These are phyloP conservation scores for Brettanomyces bruxellensis DNA, from an alignment of 805 yeast species.

Conservation along the genomic window DNA sequence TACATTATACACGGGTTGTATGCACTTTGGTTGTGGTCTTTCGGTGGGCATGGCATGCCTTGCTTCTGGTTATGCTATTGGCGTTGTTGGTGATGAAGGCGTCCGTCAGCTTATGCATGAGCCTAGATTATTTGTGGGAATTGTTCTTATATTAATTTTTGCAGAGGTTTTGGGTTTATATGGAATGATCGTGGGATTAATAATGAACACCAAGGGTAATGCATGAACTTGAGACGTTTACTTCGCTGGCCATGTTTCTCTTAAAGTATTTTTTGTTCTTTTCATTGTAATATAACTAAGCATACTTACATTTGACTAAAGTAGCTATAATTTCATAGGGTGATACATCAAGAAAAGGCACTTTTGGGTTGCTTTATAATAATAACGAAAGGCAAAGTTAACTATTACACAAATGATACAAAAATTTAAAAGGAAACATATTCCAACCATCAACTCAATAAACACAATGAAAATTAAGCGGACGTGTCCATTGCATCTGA, in stretches of 20 bases:
- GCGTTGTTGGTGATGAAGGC: conserved; percentile 99
- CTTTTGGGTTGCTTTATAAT: too few relatives aligned
- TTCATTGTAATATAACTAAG: neutral
- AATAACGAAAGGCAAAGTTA: neutral
- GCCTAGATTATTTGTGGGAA: conserved; percentile 95
- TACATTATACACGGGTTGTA: conserved; percentile 89
- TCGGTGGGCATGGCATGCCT: conserved; percentile 95
- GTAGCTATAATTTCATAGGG: neutral
- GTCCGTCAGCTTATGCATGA: conserved; percentile 97
- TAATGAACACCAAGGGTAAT: conserved; percentile 82
- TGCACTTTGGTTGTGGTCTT: conserved; percentile 94
- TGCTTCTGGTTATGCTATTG: conserved; percentile 96
- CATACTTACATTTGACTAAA: neutral
- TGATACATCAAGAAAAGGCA: neutral
- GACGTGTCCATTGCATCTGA: conserved; percentile 3
- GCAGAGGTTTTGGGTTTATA: conserved; percentile 95
- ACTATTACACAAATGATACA: neutral
- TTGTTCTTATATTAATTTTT: conserved; percentile 94
- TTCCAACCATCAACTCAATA: neutral
- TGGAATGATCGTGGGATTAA: conserved; percentile 93
- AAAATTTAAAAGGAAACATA: neutral
- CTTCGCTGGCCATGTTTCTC: neutral
- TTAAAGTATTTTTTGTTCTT: neutral
- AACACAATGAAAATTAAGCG: neutral
- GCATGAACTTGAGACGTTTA: conserved; percentile 26